phyloP scores from a whole-genome alignment of 345 rosid genomes.

The Hypericum androsaemum region DNA sequence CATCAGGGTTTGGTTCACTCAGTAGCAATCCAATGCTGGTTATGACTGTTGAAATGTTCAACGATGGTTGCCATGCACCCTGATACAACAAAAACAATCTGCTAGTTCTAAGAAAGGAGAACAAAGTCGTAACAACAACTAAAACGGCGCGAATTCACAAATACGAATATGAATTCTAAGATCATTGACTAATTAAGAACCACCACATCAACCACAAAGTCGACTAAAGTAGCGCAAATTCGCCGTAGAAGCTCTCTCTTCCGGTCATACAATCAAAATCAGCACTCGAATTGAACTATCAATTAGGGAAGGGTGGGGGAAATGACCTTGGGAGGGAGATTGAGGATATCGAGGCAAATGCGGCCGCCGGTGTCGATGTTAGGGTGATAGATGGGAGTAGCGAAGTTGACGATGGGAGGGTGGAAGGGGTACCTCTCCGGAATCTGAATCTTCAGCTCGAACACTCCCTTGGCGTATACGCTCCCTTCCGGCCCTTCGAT shows the following conservation, averaged over 20 bases:
- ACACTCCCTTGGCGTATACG: conserved; percentile 61
- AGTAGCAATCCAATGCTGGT: conserved; percentile 60
- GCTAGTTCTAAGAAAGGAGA: conserved; percentile 8
- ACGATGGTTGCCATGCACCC: conserved; percentile 91
- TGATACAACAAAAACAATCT: conserved; percentile 18
- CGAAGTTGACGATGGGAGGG: conserved; percentile 69
- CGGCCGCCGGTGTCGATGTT: conserved; percentile 79
- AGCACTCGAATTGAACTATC: no score
- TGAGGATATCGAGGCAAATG: conserved; percentile 84
- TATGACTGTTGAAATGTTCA: conserved; percentile 71
- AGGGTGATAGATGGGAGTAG: conserved; percentile 71
- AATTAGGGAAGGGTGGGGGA: no score
- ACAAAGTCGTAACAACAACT: neutral
- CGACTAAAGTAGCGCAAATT: neutral
- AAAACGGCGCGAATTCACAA: no score
- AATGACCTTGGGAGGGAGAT: conserved; percentile 79
- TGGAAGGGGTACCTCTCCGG: conserved; percentile 90
- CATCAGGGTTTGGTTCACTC: conserved; percentile 79
- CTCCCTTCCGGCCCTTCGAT: conserved; percentile 72
- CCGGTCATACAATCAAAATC: no score
- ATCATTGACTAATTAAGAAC: neutral
- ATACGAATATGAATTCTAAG: no score
- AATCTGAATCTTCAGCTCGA: conserved; percentile 55
- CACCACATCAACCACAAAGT: neutral
- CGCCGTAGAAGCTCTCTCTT: no score